Evolutionary conservation across 1,284 basidiomycete genomes (phyloP).

Genomic region (Tetrapyrgos nigripes): DNA sequence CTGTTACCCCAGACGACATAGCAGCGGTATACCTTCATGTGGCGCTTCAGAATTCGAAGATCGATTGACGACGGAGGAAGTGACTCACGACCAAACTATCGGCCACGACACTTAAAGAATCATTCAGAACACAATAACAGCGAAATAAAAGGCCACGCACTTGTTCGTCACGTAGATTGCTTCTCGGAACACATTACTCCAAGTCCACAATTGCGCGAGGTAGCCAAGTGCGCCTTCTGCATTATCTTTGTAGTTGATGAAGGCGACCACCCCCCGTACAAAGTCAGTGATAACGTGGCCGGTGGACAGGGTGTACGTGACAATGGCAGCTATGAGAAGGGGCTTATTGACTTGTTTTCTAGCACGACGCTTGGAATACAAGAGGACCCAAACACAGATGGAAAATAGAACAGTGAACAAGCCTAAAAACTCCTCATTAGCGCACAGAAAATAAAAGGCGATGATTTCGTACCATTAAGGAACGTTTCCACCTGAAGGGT

Average conservation of each 20-base stretch:
- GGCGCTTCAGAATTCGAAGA: background rate
- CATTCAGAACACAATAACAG: background rate
- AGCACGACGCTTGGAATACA: too few species aligned
- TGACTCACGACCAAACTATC: background rate
- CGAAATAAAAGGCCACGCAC: background rate
- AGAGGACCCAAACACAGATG: background rate
- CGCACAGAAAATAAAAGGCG: too few species aligned
- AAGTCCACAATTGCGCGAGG: slow-evolving; percentile 10
- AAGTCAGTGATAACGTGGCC: slow-evolving; percentile 11
- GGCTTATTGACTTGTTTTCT: slow-evolving; percentile 4
- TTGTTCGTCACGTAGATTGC: slow-evolving; percentile 17
- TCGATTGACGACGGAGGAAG: background rate
- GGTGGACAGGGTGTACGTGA: slow-evolving; percentile 13
- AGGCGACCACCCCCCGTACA: slow-evolving; percentile 7
- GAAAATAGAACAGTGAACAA: background rate
- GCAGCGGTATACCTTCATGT: slow-evolving; percentile 1
- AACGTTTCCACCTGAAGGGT: too few species aligned
- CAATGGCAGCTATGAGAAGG: slow-evolving; percentile 10
- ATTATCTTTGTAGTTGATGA: slow-evolving; percentile 8
- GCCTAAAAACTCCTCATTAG: background rate
- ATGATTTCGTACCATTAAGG: too few species aligned
- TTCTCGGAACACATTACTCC: slow-evolving; percentile 15
- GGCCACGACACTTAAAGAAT: background rate
- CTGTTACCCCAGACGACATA: slow-evolving; percentile 10
- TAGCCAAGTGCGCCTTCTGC: slow-evolving; percentile 10